Evolutionary conservation across 1,284 basidiomycete species (phyloP), one percentile per base, ranked within the genome.

Genomic region (Sphagnurus paluster): DNA sequence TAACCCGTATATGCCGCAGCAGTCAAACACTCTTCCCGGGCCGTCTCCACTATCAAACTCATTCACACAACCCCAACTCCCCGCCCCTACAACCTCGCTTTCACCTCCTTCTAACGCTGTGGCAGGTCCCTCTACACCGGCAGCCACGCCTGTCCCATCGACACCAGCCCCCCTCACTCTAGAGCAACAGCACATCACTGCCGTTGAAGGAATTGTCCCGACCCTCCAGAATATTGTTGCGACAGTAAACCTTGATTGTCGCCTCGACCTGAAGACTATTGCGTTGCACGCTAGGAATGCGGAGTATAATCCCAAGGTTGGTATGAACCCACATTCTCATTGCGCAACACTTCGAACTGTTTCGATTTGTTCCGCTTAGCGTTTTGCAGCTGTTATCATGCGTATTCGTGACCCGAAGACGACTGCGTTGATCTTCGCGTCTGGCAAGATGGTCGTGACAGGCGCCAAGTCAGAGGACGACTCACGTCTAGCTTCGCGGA

Each of bases 321-420:
- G 90, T 87, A 77, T 65, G 56, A 56, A 62, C 44, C 54, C 68
- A 57, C 59, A 58, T 66, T 59, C 65, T 66, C 57, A 66, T 63
- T 69, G 67, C 75, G 74, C 59, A 57, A 56, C 76, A 79, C 74
- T 74, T 77, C 82, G 78, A 81, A 76, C 77, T 78, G 62, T 67
- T 77, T 48, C 65, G 66, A 71, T 72, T 74, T 73, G 74, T 70
- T 75, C 72, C 75, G 71, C 69, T 47, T 79, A 98, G 94, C 95
- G 97, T 87, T 99, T 99, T 75, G 97, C 97, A 56, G 97, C 97
- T 51, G 97, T 99, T 56, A 99, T 99, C 72, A 99, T 99, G 97
- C 93, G 97, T 72, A 99, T 99, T 65, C 93, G 97, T 60, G 96
- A 99, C 62, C 97, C 97, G 48, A 99, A 99, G 79, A 99, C 97